Evolutionary conservation across 306 rosid species (phyloP), one percentile per base, ranked within the genome.

Genomic region (Glycine tomentella): DNA sequence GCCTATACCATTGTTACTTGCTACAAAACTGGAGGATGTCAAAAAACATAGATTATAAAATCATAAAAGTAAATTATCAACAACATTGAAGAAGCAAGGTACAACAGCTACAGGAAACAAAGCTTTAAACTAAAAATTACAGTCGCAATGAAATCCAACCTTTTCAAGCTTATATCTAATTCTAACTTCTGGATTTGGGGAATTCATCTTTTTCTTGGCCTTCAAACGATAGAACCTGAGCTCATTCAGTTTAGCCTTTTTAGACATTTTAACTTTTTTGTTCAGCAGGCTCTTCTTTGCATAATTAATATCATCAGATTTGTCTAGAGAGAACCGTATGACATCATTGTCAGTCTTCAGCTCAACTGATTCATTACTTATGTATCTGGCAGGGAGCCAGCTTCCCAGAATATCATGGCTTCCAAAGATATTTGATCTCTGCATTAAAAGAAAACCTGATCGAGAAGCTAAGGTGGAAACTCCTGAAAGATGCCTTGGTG

Each of bases 131-230:
- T 34, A 44, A 9, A 69, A 63, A 52, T 45, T 49, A 11, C 44
- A 59, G 12, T 20, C 13, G 62, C 44, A 40, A 31, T 42, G 52
- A 78, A 75, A 12, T 34, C 84, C 49, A 77, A 94, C 97, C 97
- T 94, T 94, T 70, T 79, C 97, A 56, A 92, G 92, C 75, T 89
- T 91, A 89, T 94, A 94, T 82, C 90, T 79, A 66, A 94, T 94
- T 88, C 98, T 86, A 84, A 94, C 97, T 87, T 86, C 92, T 40
- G 98, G 97, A 80, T 92, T 94, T 72, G 95, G 93, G 71, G 98
- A 94, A 31, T 86, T 89, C 91, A 87, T 92, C 89, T 94, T 90
- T 90, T 90, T 90, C 84, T 85, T 90, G 65, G 93, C 98, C 95
- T 91, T 92, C 85, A 92, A 81, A 48, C 97, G 97, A 66, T 86